A percentile compares a stretch with the other conserved stretches of the same genome.
Conservation (phyloP, 176 grass and related monocot species). For the Raddia distichophylla region DNA sequence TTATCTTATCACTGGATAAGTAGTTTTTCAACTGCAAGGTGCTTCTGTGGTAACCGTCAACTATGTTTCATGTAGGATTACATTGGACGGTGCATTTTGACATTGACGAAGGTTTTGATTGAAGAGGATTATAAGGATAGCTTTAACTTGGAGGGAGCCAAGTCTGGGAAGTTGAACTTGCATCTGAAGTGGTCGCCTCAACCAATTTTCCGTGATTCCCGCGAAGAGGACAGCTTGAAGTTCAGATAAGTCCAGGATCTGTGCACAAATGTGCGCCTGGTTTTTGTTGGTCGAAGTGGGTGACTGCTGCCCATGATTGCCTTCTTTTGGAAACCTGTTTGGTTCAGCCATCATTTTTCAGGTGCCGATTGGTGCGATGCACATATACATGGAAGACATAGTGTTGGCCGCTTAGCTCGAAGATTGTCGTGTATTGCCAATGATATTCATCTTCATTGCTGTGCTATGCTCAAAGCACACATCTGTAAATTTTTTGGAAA, state of each 20-base stretch:
- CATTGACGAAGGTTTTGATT: constrained; percentile 79
- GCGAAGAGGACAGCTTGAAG: constrained; percentile 21
- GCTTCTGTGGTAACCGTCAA: background rate
- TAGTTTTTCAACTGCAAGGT: background rate
- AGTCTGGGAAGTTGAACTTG: constrained; percentile 80
- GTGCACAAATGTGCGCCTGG: background rate
- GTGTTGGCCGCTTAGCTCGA: constrained; percentile 14
- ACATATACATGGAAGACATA: constrained; percentile 13
- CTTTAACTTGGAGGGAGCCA: constrained; percentile 78
- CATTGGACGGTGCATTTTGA: constrained; percentile 83
- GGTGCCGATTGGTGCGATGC: constrained; percentile 27
- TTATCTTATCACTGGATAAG: background rate
- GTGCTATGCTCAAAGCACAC: constrained; percentile 9
- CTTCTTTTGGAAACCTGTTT: constrained; percentile 6
- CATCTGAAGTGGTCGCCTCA: constrained; percentile 88
- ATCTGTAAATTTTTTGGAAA: constrained; percentile 35
- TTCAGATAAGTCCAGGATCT: constrained; percentile 24
- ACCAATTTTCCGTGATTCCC: constrained; percentile 61
- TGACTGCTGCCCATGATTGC: background rate
- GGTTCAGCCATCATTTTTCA: constrained; percentile 29
- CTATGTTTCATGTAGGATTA: constrained; percentile 67
- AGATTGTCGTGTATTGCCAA: background rate
- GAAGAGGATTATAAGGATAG: constrained; percentile 77
- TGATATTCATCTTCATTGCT: background rate
- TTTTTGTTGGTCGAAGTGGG: background rate